Evolutionary conservation across 306 rosid genomes (phyloP).

Genomic region (Vachellia pachyceras): DNA sequence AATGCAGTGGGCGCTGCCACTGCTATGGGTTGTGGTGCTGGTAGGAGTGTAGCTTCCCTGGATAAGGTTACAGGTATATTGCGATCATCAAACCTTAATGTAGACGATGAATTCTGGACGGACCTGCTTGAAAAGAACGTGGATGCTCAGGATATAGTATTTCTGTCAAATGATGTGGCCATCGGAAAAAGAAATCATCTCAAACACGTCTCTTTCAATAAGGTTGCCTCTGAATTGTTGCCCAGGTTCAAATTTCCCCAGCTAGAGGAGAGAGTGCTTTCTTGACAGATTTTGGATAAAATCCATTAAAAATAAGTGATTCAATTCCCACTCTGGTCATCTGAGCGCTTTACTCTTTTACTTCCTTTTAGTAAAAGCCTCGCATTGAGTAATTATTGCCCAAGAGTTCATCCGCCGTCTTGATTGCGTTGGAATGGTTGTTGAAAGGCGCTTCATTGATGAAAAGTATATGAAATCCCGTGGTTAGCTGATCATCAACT

Average conservation of each 20-base stretch:
- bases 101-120: slow-evolving; percentile 65
- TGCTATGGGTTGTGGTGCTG: slow-evolving; percentile 98
- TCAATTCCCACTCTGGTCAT: slow-evolving; percentile 37
- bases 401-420: slow-evolving; percentile 27
- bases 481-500: too few relatives aligned
- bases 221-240: slow-evolving; percentile 75
- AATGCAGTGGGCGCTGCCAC: slow-evolving; percentile 99
- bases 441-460: slow-evolving; percentile 31
- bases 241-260: slow-evolving; percentile 60
- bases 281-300: slow-evolving; percentile 43
- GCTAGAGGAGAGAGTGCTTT: slow-evolving; percentile 56
- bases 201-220: slow-evolving; percentile 56
- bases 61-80: slow-evolving; percentile 70
- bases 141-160: slow-evolving; percentile 57
- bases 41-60: slow-evolving; percentile 87
- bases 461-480: slow-evolving; percentile 23
- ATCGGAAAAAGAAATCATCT: slow-evolving; percentile 47
- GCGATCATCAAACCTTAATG: slow-evolving; percentile 58
- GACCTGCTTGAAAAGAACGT: slow-evolving; percentile 54
- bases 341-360: slow-evolving; percentile 3
- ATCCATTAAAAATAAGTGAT: slow-evolving; percentile 10
- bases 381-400: slow-evolving; percentile 2
- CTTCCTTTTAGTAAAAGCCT: slow-evolving; percentile 13
- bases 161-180: slow-evolving; percentile 49
- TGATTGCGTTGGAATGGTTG: slow-evolving; percentile 28